Evolutionary conservation across 108 stramenopile species (phyloP), one percentile per base, ranked within the genome.

Genomic region (Fistulifera pelliculosa): DNA sequence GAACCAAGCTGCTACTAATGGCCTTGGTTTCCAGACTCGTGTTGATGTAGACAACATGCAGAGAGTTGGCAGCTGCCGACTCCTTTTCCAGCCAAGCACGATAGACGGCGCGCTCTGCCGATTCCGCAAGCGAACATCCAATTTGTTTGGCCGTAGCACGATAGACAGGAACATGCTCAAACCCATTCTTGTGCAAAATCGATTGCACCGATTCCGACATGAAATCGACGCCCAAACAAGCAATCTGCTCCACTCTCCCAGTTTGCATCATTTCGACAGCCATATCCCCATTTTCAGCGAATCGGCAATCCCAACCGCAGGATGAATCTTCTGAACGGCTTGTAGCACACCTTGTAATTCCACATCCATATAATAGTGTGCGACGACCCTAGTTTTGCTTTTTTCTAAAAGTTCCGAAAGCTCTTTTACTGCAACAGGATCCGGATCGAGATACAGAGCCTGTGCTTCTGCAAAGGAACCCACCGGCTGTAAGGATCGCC

Each of bases 281-380:
- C 41, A 86, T 70, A 51, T 96, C 94, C 96, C 96, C 96, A 96
- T 96, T 42, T 80, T 85, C 4, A 96, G 71, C 7, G 93, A 92
- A 70, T 96, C 96, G 48, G 93, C 93, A 50, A 96, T 88, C 27
- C 76, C 77, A 19, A 96, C 82, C 14, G 62, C 54, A 19, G 70
- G 73, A 31, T 52, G 48, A 14, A 47, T 55, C 35, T 58, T 48
- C 48, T 71, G 58, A n/a, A 89, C 62, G 12, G 87, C 77, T 42
- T 70, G 68, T 47, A 91, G 62, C n/a, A 88, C 75, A 40, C 89
- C 90, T 65, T 96, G 96, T 51, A 96, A 63, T 69, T 96, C 96
- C 23, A 94, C 93, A 62, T 96, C 96, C 96, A 96, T 96, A 76
- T 96, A 96, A 61, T 92, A 96, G 56, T 96, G 96, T 8, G 94